Evolutionary conservation across 257 asterid genomes (phyloP).

Genomic region (Ballota nigra): DNA sequence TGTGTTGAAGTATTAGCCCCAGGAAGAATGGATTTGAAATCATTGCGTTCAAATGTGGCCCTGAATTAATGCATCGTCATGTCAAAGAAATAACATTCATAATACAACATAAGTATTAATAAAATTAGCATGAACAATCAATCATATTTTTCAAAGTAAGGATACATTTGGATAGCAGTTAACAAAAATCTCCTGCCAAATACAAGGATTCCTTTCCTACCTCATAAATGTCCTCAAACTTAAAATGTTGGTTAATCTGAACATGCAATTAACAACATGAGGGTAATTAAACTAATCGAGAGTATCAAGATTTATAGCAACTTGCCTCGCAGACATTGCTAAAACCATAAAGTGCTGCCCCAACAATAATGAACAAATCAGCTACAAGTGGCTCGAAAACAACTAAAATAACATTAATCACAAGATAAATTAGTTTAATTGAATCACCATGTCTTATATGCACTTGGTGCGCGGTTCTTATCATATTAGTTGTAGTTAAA

Average conservation of each 20-base stretch:
- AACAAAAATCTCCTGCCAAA: constrained; percentile 73
- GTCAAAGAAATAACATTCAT: constrained; percentile 27
- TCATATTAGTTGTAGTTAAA: no score
- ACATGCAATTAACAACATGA: no score
- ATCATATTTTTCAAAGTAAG: constrained; percentile 11
- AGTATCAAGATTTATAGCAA: neutral
- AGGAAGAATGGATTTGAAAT: constrained; percentile 66
- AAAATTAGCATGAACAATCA: neutral
- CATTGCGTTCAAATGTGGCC: constrained; percentile 73
- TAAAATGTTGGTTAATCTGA: no score
- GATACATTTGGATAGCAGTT: constrained; percentile 91
- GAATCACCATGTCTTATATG: no score
- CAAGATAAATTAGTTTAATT: neutral
- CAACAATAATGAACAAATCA: constrained; percentile 76
- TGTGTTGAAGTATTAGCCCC: constrained; percentile 41
- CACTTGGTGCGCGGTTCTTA: no score
- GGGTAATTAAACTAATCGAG: neutral
- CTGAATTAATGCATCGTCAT: constrained; percentile 51
- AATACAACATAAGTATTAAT: neutral
- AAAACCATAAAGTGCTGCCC: constrained; percentile 89
- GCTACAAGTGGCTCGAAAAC: constrained; percentile 82
- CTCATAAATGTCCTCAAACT: no score
- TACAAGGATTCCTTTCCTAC: no score
- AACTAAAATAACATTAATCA: constrained; percentile 42
- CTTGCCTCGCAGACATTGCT: constrained; percentile 91